Evolutionary conservation across 2,329 filamentous ascomycete genomes (phyloP).

Genomic region (Trichoderma brevicompactum): DNA sequence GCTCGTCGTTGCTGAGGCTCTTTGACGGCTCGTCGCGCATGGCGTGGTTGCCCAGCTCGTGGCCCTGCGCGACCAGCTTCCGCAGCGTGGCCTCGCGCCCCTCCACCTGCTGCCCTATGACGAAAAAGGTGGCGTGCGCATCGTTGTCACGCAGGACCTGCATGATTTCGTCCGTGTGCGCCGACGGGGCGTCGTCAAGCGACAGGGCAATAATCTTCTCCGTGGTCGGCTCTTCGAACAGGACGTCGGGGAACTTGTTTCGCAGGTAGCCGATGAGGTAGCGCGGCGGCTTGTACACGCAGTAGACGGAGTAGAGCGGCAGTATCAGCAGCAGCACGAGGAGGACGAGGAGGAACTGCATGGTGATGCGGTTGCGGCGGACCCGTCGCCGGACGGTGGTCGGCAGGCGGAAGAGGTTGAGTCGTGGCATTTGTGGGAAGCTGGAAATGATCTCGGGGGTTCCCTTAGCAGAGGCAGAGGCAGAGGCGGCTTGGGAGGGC

Average conservation of each 20-base stretch:
- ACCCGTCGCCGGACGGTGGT: constrained; percentile 61
- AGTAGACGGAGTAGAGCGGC: constrained; percentile 59
- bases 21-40: constrained; percentile 83
- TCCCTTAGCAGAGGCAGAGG: constrained; percentile 3
- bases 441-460: neutral
- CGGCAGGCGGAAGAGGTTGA: constrained; percentile 58
- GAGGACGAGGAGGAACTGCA: constrained; percentile 49
- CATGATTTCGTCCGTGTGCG: constrained; percentile 72
- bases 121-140: constrained; percentile 82
- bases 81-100: constrained; percentile 59
- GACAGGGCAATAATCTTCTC: constrained; percentile 76
- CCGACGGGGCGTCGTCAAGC: constrained; percentile 83
- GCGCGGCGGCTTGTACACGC: constrained; percentile 80
- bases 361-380: constrained; percentile 62
- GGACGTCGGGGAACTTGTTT: constrained; percentile 73
- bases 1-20: constrained; percentile 59
- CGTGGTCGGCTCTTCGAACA: constrained; percentile 68
- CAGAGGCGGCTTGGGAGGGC: constrained; percentile 15
- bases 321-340: constrained; percentile 44
- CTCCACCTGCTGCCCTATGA: constrained; percentile 77
- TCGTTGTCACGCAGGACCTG: constrained; percentile 66
- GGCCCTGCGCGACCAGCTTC: constrained; percentile 62
- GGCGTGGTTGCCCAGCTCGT: constrained; percentile 84
- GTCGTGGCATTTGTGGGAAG: constrained; percentile 43
- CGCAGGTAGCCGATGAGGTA: constrained; percentile 72